Evolutionary conservation across 1,139 yeast species (phyloP).

Genomic region (Hyphopichia fennica): DNA sequence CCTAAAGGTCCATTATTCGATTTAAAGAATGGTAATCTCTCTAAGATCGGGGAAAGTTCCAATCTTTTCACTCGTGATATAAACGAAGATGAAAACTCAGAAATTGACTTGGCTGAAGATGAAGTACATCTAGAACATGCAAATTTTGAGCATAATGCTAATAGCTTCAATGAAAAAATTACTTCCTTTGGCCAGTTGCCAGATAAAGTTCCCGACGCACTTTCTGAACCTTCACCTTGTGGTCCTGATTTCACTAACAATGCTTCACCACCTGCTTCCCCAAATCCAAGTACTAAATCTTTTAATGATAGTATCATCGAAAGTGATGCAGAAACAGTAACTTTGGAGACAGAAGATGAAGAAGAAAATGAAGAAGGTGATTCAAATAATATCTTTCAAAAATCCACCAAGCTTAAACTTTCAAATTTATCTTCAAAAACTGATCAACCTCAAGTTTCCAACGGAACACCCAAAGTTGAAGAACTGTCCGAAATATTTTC

Average conservation of each 20-base stretch:
- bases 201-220: not conserved
- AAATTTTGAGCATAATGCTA: not conserved
- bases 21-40: not conserved
- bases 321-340: conserved; percentile 28
- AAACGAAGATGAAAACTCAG: not conserved
- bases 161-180: not conserved
- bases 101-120: not conserved
- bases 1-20: not conserved
- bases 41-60: not conserved
- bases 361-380: not conserved
- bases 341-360: conserved; percentile 16
- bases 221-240: not conserved
- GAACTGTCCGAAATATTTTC: no score
- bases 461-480: no score
- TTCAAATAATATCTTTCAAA: not conserved
- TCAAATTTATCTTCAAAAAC: not conserved
- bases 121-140: not conserved
- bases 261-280: not conserved
- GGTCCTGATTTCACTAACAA: not conserved
- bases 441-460: no score
- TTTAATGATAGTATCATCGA: conserved; percentile 7
- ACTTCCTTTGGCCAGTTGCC: not conserved
- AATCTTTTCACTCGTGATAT: not conserved
- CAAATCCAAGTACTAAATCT: not conserved
- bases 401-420: not conserved